Percentiles rank a stretch among this genome's conserved stretches.
Evolutionary conservation across 2,329 filamentous ascomycete species (phyloP).

Genomic region (Niveomyces coronatus): DNA sequence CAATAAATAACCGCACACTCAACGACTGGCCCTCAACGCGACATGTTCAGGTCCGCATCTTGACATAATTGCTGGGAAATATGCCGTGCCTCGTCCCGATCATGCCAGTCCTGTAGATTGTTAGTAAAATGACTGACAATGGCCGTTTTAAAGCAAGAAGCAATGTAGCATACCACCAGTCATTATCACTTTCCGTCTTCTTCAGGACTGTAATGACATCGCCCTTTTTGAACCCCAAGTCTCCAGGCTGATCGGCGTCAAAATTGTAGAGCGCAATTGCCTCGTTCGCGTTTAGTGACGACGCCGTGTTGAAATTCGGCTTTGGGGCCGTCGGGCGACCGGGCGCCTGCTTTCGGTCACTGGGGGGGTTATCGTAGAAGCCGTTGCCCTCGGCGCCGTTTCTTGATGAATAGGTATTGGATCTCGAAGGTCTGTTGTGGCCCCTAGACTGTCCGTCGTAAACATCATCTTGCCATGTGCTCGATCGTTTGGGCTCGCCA

Average conservation of each 20-base stretch:
- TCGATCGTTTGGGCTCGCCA: conserved; percentile 49
- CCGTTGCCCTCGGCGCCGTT: conserved; percentile 38
- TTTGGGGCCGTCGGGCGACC: conserved; percentile 80
- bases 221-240: conserved; percentile 93
- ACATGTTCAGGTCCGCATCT: conserved; percentile 32
- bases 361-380: conserved; percentile 38
- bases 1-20: too few species aligned
- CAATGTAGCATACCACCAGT: conserved; percentile 87
- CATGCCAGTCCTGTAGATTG: conserved; percentile 61
- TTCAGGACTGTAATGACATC: conserved; percentile 93
- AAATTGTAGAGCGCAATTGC: conserved; percentile 89
- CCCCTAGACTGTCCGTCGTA: conserved; percentile 53
- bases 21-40: not conserved
- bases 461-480: conserved; percentile 65
- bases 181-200: conserved; percentile 84
- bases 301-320: conserved; percentile 62
- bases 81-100: conserved; percentile 80
- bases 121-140: conserved; percentile 6
- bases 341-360: conserved; percentile 46
- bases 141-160: not conserved
- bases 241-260: conserved; percentile 84
- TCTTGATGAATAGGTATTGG: conserved; percentile 39
- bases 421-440: conserved; percentile 32
- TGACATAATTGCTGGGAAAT: conserved; percentile 77
- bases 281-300: conserved; percentile 58